phyloP scores from a whole-genome alignment of 2,329 filamentous ascomycete species.

The Rhynchosporium agropyri region DNA sequence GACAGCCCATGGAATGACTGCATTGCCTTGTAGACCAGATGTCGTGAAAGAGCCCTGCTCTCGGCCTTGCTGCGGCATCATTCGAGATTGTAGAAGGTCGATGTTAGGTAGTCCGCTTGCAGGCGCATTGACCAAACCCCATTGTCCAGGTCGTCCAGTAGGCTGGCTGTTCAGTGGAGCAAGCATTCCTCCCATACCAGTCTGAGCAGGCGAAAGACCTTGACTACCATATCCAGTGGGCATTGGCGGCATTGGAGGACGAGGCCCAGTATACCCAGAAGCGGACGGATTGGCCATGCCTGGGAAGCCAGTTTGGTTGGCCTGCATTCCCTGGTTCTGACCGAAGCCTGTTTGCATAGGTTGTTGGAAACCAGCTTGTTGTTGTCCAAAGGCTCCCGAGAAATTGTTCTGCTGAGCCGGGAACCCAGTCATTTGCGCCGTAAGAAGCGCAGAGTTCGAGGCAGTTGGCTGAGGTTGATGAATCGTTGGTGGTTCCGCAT shows the following conservation, averaged over 20 bases:
- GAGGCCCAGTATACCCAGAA: constrained; percentile 78
- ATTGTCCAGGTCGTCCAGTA: constrained; percentile 89
- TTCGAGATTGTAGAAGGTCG: constrained; percentile 84
- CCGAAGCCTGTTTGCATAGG: constrained; percentile 56
- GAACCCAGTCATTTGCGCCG: constrained; percentile 70
- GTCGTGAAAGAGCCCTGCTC: constrained; percentile 84
- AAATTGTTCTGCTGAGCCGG: constrained; percentile 53
- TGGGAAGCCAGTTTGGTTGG: constrained; percentile 72
- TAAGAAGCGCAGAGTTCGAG: constrained; percentile 68
- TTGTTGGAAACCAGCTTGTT: constrained; percentile 49
- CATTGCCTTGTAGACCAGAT: constrained; percentile 85
- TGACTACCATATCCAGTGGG: constrained; percentile 66
- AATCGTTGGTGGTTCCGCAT: constrained; percentile 54
- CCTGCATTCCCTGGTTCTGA: constrained; percentile 60
- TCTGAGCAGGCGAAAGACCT: constrained; percentile 61
- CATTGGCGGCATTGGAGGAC: constrained; percentile 80
- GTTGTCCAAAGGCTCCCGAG: constrained; percentile 44
- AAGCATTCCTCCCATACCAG: constrained; percentile 59
- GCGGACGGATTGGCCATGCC: constrained; percentile 69
- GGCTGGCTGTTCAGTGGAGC: constrained; percentile 85
- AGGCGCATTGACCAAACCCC: constrained; percentile 97
- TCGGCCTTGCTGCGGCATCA: constrained; percentile 96
- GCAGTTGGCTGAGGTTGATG: constrained; percentile 75
- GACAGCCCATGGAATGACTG: constrained; percentile 96
- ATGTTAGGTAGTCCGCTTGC: constrained; percentile 90